phyloP scores from a whole-genome alignment of 371 early-diverging fungal species.

The Capniomyces stellatus region DNA sequence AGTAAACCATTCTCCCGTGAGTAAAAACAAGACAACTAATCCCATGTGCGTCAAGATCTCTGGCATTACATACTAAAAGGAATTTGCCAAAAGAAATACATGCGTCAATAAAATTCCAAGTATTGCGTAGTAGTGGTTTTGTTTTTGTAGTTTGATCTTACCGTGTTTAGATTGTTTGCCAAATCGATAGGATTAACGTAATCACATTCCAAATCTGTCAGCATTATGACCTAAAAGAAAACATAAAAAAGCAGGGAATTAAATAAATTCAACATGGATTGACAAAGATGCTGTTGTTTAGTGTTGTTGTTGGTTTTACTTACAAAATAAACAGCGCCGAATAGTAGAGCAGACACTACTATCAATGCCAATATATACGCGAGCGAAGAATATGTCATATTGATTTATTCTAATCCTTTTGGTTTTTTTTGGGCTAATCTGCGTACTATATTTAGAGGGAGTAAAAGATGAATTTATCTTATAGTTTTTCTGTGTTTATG shows the following conservation, averaged over 20 bases:
- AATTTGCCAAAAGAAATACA: background rate
- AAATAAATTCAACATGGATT: constrained; percentile 4
- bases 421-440: background rate
- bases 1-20: constrained; percentile 76
- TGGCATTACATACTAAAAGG: constrained; percentile 71
- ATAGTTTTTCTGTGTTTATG: too few species aligned
- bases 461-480: too few species aligned
- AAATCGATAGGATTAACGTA: constrained; percentile 97
- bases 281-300: background rate
- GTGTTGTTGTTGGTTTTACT: background rate
- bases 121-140: background rate
- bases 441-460: too few species aligned
- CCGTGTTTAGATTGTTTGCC: constrained; percentile 87
- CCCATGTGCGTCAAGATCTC: constrained; percentile 72
- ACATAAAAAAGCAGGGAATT: constrained; percentile 7
- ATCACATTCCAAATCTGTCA: constrained; percentile 87
- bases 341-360: constrained; percentile 73
- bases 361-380: constrained; percentile 80
- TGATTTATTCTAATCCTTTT: background rate
- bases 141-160: constrained; percentile 12
- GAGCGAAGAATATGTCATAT: constrained; percentile 53
- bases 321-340: constrained; percentile 88
- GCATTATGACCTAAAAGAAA: constrained; percentile 62
- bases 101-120: background rate
- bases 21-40: constrained; percentile 58